Conservation (phyloP, 2,329 filamentous ascomycete genomes). For the Pezicula neosporulosa region DNA sequence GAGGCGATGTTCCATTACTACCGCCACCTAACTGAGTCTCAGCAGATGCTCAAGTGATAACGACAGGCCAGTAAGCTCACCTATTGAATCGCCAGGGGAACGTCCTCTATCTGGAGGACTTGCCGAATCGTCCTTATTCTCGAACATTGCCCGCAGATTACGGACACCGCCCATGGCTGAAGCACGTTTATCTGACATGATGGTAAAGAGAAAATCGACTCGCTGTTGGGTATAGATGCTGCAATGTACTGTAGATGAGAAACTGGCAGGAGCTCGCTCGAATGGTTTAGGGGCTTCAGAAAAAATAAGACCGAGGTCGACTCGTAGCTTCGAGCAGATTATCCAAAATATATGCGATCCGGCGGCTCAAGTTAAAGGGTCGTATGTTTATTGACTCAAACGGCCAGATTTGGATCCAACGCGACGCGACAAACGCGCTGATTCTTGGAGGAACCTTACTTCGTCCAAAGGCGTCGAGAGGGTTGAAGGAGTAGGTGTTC, state of each 20-base stretch:
- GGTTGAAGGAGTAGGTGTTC: neutral
- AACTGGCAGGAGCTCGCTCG: neutral
- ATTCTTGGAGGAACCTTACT: neutral
- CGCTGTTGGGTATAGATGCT: neutral
- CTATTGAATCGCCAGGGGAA: constrained; percentile 52
- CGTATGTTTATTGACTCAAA: neutral
- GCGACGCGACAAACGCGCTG: neutral
- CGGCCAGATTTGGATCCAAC: neutral
- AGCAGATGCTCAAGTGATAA: constrained; percentile 10
- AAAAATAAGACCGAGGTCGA: neutral
- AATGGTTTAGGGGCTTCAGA: neutral
- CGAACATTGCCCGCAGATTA: constrained; percentile 79
- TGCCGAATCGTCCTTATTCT: constrained; percentile 64
- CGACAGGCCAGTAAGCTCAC: constrained; percentile 33
- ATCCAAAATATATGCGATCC: too few species aligned
- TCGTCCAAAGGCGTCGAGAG: neutral
- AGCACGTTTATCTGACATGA: constrained; percentile 6
- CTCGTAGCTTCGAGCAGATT: too few species aligned
- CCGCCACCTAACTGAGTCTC: constrained; percentile 13
- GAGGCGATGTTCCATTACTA: constrained; percentile 42
- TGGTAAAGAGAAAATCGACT: neutral
- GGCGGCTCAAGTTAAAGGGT: too few species aligned
- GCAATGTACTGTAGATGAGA: neutral
- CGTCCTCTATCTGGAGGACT: constrained; percentile 56
- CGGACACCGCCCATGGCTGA: constrained; percentile 38